These are phyloP conservation scores for Aspergillus cavernicola DNA, from an alignment of 495 filamentous ascomycete genomes.

Conservation along the genomic window DNA sequence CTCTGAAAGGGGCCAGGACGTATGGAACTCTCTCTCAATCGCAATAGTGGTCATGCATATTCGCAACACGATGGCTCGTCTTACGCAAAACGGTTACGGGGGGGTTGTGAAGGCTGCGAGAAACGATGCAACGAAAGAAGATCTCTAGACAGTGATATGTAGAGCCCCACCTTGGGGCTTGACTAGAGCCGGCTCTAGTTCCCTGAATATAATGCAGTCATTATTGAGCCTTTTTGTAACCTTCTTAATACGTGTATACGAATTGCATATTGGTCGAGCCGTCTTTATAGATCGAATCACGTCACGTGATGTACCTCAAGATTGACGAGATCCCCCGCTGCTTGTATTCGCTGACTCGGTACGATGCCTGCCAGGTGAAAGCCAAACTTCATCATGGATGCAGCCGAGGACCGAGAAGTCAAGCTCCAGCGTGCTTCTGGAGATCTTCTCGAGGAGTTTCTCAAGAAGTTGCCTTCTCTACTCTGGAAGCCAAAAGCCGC, in stretches of 20 bases:
- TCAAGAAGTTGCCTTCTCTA: constrained; percentile 47
- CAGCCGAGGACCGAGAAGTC: constrained; percentile 60
- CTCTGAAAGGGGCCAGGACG: constrained; percentile 36
- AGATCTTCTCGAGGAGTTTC: constrained; percentile 64
- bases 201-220: background rate
- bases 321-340: constrained; percentile 11
- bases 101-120: constrained; percentile 5
- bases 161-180: background rate
- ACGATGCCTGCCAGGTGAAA: background rate
- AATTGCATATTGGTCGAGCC: too few relatives aligned
- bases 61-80: constrained; percentile 31
- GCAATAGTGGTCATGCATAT: constrained; percentile 39
- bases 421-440: constrained; percentile 68
- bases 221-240: too few relatives aligned
- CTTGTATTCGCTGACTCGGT: background rate
- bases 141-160: constrained; percentile 16
- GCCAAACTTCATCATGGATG: constrained; percentile 38
- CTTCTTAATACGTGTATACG: too few relatives aligned
- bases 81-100: constrained; percentile 18
- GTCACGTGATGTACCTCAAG: constrained; percentile 14
- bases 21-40: constrained; percentile 47
- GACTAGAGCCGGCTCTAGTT: background rate
- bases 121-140: background rate
- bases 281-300: too few relatives aligned
- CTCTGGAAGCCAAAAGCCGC: constrained; percentile 38